These are phyloP conservation scores for Aspergillus texensis DNA, from an alignment of 2,329 filamentous ascomycete genomes.

Conservation along the genomic window DNA sequence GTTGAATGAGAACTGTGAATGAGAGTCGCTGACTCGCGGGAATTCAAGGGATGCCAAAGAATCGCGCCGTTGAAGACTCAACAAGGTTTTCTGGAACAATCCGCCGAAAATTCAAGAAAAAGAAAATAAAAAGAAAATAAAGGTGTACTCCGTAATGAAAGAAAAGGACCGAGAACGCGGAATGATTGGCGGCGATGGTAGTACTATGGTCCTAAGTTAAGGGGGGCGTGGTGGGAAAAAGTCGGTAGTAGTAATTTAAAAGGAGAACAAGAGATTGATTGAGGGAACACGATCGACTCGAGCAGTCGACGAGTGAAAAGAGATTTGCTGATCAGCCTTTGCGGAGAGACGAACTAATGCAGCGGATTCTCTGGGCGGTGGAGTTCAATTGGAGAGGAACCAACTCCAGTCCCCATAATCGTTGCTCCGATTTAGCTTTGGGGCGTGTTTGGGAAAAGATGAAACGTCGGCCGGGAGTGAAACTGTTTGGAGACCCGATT, in stretches of 20 bases:
- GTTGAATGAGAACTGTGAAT: background rate
- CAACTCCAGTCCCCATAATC: background rate
- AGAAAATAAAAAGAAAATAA: background rate
- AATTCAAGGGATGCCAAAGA: conserved; percentile 15
- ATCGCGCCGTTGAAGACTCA: background rate
- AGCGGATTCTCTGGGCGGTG: conserved; percentile 18
- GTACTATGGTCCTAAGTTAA: background rate
- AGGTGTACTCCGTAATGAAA: background rate
- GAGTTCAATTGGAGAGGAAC: conserved; percentile 1
- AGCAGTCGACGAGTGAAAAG: conserved; percentile 11
- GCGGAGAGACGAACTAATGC: conserved; percentile 19
- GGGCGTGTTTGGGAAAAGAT: background rate
- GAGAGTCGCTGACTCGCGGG: conserved; percentile 17
- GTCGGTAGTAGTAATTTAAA: conserved; percentile 7
- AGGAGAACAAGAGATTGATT: background rate
- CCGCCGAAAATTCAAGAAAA: conserved; percentile 10
- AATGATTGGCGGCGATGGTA: conserved; percentile 2
- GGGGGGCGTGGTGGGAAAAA: background rate
- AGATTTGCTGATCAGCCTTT: conserved; percentile 24
- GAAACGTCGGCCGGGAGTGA: background rate
- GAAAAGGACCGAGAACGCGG: conserved; percentile 11
- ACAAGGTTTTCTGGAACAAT: conserved; percentile 14
- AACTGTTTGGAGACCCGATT: background rate
- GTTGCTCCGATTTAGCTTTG: background rate
- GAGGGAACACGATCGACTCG: background rate